Conservation (phyloP, 306 rosid species). For the Sophora flavescens region DNA sequence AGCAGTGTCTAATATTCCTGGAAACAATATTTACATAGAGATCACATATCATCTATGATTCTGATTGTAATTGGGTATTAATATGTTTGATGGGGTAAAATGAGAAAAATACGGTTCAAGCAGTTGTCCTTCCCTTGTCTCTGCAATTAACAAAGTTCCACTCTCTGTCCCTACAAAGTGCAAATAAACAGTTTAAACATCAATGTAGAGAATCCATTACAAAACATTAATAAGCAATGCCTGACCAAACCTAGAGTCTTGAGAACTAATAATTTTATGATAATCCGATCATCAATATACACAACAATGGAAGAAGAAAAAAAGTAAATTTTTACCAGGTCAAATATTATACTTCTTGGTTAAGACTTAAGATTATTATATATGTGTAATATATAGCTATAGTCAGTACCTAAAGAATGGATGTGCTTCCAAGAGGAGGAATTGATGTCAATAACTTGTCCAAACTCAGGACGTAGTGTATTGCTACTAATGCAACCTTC, state of each 20-base stretch:
- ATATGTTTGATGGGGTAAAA: constrained; percentile 23
- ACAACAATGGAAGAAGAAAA: neutral
- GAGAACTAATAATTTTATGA: neutral
- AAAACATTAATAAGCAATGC: neutral
- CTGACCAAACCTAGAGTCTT: too few relatives aligned
- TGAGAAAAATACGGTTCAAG: constrained; percentile 52
- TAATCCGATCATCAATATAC: neutral
- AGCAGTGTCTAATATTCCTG: constrained; percentile 1
- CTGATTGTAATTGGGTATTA: constrained; percentile 20
- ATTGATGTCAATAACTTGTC: constrained; percentile 45
- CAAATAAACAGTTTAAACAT: neutral
- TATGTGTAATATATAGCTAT: neutral
- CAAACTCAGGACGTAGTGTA: constrained; percentile 42
- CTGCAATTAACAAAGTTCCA: constrained; percentile 39
- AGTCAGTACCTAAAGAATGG: constrained; percentile 46
- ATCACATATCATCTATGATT: constrained; percentile 1
- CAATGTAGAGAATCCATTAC: constrained; percentile 13
- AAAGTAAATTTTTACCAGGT: neutral
- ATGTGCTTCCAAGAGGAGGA: constrained; percentile 54
- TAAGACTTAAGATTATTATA: neutral
- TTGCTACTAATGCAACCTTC: constrained; percentile 5
- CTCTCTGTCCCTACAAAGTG: constrained; percentile 34
- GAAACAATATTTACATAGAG: neutral
- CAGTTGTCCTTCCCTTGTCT: constrained; percentile 39
- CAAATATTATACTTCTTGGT: neutral